These are phyloP conservation scores for Trematosphaeria pertusa DNA, from an alignment of 2,329 filamentous ascomycete genomes.

Conservation along the genomic window DNA sequence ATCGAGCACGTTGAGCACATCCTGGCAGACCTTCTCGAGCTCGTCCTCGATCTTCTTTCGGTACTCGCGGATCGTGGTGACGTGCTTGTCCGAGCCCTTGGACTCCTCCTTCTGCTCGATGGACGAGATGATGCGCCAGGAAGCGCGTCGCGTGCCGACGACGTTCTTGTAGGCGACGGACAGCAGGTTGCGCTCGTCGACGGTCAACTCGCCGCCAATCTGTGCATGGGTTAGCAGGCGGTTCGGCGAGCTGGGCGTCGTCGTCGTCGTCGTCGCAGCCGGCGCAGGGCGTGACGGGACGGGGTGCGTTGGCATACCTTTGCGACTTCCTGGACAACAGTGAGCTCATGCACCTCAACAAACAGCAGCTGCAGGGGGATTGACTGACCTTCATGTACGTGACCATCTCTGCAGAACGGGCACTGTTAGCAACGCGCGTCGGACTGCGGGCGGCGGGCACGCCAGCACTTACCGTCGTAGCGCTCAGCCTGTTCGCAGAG, in stretches of 20 bases:
- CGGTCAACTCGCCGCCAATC: constrained; percentile 71
- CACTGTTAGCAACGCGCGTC: constrained; percentile 42
- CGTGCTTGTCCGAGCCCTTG: constrained; percentile 96
- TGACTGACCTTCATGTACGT: constrained; percentile 90
- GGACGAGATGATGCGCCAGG: constrained; percentile 99
- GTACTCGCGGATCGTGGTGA: constrained; percentile 93
- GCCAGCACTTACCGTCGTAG: constrained; percentile 79
- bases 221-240: constrained; percentile 43
- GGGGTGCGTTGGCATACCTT: constrained; percentile 65
- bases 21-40: constrained; percentile 97
- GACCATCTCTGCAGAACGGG: constrained; percentile 79
- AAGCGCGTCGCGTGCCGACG: constrained; percentile 95
- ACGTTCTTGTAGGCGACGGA: constrained; percentile 99
- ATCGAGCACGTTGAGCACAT: constrained; percentile 94
- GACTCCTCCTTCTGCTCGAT: constrained; percentile 99
- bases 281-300: constrained; percentile 29
- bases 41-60: constrained; percentile 98
- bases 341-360: constrained; percentile 49
- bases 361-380: constrained; percentile 2
- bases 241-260: constrained; percentile 2
- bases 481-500: constrained; percentile 99
- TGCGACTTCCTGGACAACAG: constrained; percentile 78
- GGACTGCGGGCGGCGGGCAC: constrained; percentile 15
- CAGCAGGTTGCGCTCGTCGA: constrained; percentile 85
- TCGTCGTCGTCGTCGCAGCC: constrained; percentile 21